These are phyloP conservation scores for Leccinum variicolor DNA, from an alignment of 768 basidiomycete species.

Conservation along the genomic window DNA sequence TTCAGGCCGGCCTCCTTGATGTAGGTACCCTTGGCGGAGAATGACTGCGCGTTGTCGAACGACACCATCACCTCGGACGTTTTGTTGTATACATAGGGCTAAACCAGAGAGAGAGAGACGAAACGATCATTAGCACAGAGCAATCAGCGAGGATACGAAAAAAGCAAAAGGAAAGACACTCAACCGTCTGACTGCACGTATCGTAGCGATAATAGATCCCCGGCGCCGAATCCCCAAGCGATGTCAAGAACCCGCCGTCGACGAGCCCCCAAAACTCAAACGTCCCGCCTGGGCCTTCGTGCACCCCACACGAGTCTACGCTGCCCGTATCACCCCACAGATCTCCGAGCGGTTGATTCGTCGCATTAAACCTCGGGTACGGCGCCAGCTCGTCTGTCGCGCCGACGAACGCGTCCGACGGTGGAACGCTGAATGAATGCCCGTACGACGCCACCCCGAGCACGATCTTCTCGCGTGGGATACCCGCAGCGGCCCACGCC, in stretches of 20 bases:
- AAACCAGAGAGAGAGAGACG: background rate
- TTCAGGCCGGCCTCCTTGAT: constrained; percentile 48
- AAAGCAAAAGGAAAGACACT: constrained; percentile 17
- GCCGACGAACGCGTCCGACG: constrained; percentile 34
- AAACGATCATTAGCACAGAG: background rate
- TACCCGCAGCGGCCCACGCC: constrained; percentile 73
- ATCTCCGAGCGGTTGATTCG: constrained; percentile 49
- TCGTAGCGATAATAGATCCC: constrained; percentile 56
- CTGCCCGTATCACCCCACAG: constrained; percentile 48
- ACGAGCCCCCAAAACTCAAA: constrained; percentile 65
- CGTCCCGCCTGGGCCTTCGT: constrained; percentile 45
- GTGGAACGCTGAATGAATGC: constrained; percentile 51
- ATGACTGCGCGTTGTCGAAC: constrained; percentile 59
- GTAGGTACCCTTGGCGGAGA: constrained; percentile 55
- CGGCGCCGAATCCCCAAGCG: constrained; percentile 21
- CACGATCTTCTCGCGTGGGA: constrained; percentile 66
- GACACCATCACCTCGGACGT: constrained; percentile 53
- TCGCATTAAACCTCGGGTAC: constrained; percentile 49
- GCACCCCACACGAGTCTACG: constrained; percentile 53
- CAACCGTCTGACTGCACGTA: constrained; percentile 65
- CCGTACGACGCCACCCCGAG: constrained; percentile 84
- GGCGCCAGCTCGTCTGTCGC: constrained; percentile 36
- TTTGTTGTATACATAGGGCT: constrained; percentile 66
- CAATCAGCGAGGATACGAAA: background rate
- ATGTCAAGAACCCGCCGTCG: constrained; percentile 49